phyloP scores from a whole-genome alignment of 768 basidiomycete genomes.

The Kwoniella sp. region DNA sequence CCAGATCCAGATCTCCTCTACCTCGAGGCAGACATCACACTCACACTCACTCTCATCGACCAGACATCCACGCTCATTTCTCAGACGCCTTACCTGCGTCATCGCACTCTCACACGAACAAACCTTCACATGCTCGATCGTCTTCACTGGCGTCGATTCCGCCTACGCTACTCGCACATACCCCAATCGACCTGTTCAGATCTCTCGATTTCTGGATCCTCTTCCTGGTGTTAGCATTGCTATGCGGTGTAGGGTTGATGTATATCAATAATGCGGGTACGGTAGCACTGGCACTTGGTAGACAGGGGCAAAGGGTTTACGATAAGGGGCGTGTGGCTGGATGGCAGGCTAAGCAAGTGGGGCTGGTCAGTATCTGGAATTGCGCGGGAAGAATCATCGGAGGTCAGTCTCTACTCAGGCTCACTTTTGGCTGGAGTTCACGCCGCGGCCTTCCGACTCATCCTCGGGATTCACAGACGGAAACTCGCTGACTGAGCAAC shows the following conservation, averaged over 20 bases:
- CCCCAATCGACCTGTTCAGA: slow-evolving; percentile 58
- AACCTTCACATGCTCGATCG: slow-evolving; percentile 19
- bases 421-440: not conserved
- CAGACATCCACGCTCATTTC: slow-evolving; percentile 20
- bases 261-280: slow-evolving; percentile 88
- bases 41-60: not conserved
- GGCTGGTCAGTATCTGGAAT: slow-evolving; percentile 77
- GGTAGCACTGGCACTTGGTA: slow-evolving; percentile 66
- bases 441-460: no score
- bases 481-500: no score
- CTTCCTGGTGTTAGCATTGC: slow-evolving; percentile 62
- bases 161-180: slow-evolving; percentile 20
- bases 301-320: slow-evolving; percentile 63
- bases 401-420: slow-evolving; percentile 55
- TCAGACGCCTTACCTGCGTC: slow-evolving; percentile 1
- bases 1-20: slow-evolving; percentile 31
- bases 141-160: slow-evolving; percentile 16
- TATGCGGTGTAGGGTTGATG: slow-evolving; percentile 75
- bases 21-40: slow-evolving; percentile 17
- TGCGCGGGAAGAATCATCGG: slow-evolving; percentile 77
- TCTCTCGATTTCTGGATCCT: slow-evolving; percentile 69
- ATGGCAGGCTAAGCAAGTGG: slow-evolving; percentile 84
- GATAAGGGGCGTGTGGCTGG: slow-evolving; percentile 68
- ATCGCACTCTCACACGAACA: not conserved
- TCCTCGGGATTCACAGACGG: no score